Evolutionary conservation across 2,329 filamentous ascomycete genomes (phyloP).

Genomic region (Fonsecaea pedrosoi): DNA sequence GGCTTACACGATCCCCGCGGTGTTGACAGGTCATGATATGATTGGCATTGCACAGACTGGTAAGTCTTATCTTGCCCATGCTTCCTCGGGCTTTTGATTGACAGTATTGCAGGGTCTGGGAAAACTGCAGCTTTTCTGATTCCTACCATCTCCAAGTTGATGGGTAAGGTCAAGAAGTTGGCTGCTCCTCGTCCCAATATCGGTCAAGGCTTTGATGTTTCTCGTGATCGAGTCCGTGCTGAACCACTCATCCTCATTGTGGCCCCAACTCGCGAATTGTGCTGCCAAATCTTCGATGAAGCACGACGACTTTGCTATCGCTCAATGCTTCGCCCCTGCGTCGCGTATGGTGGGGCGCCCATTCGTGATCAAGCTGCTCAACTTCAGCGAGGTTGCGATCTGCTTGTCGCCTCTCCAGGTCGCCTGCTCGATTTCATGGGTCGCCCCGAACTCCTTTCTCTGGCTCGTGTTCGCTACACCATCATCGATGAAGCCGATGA

Average conservation of each 20-base stretch:
- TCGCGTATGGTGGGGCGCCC: constrained; percentile 84
- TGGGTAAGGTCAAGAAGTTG: constrained; percentile 93
- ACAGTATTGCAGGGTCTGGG: constrained; percentile 74
- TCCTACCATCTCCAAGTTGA: constrained; percentile 85
- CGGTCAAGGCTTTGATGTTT: constrained; percentile 60
- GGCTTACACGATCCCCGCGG: constrained; percentile 79
- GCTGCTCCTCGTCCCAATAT: constrained; percentile 76
- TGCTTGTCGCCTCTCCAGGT: constrained; percentile 87
- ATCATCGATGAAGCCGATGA: constrained; percentile 96
- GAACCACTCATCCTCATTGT: constrained; percentile 89
- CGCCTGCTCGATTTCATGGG: constrained; percentile 82
- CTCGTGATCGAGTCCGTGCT: constrained; percentile 65
- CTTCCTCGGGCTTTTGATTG: neutral
- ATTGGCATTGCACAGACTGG: constrained; percentile 93
- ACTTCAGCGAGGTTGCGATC: constrained; percentile 82
- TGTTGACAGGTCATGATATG: constrained; percentile 77
- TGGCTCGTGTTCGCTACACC: constrained; percentile 76
- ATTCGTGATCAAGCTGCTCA: constrained; percentile 72
- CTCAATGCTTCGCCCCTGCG: constrained; percentile 89
- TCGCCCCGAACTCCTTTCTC: constrained; percentile 69
- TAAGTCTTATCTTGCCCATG: constrained; percentile 52
- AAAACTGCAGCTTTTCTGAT: constrained; percentile 95
- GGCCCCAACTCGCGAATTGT: constrained; percentile 85
- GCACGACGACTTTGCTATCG: constrained; percentile 91
- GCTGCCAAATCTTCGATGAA: constrained; percentile 94